Conservation (phyloP, 495 filamentous ascomycete genomes). For the Lophiostoma macrostomum region DNA sequence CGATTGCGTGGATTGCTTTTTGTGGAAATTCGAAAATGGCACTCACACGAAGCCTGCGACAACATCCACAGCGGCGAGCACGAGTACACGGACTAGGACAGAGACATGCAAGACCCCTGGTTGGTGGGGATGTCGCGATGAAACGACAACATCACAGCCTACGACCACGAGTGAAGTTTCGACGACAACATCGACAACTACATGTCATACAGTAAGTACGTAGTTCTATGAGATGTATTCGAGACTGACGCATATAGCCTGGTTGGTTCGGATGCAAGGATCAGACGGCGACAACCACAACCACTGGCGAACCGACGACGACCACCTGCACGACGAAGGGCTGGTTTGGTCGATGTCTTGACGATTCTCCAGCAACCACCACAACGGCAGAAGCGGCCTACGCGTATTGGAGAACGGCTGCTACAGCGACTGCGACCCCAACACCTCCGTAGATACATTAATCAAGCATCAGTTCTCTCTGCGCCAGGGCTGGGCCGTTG, state of each 20-base stretch:
- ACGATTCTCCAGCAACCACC: slow-evolving; percentile 8
- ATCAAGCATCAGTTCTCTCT: no score
- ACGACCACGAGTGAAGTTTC: background rate
- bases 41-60: slow-evolving; percentile 14
- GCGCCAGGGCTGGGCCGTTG: no score
- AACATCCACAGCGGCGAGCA: slow-evolving; percentile 4
- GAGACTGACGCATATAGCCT: slow-evolving; percentile 5
- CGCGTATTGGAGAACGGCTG: slow-evolving; percentile 17
- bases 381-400: slow-evolving; percentile 9
- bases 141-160: slow-evolving; percentile 7
- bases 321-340: slow-evolving; percentile 22
- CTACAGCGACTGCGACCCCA: slow-evolving; percentile 15
- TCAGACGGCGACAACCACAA: slow-evolving; percentile 3
- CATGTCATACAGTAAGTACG: slow-evolving; percentile 15
- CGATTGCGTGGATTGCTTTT: slow-evolving; percentile 20
- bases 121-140: slow-evolving; percentile 25
- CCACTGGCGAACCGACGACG: slow-evolving; percentile 1
- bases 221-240: background rate
- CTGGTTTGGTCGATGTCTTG: slow-evolving; percentile 26
- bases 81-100: slow-evolving; percentile 11
- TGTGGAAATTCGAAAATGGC: slow-evolving; percentile 28
- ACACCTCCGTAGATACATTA: slow-evolving; percentile 6
- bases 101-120: slow-evolving; percentile 28
- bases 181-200: slow-evolving; percentile 13
- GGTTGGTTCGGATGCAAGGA: slow-evolving; percentile 31